Evolutionary conservation across 352 stramenopile species (phyloP).

Genomic region (Phytopythium montanum): DNA sequence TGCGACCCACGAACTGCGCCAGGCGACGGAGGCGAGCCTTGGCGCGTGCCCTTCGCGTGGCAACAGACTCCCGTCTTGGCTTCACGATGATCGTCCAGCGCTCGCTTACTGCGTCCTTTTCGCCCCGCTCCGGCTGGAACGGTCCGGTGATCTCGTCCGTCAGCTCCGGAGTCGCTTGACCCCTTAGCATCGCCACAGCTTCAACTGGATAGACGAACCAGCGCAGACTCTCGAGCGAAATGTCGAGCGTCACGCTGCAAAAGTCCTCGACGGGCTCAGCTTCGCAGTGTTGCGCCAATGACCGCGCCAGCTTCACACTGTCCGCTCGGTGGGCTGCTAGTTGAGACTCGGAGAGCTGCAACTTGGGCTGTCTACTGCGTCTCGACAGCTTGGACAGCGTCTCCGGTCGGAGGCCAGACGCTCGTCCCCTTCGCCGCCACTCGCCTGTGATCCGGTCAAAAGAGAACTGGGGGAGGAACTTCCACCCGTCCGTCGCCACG

Average conservation of each 20-base stretch:
- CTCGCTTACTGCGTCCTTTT: background rate
- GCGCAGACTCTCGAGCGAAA: slow-evolving; percentile 28
- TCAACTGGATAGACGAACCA: slow-evolving; percentile 52
- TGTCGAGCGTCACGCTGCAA: slow-evolving; percentile 15
- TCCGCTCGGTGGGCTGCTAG: background rate
- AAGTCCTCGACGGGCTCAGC: background rate
- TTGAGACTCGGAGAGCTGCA: background rate
- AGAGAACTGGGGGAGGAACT: slow-evolving; percentile 92
- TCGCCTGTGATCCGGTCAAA: slow-evolving; percentile 95
- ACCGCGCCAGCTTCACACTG: background rate
- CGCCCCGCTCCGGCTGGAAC: slow-evolving; percentile 21
- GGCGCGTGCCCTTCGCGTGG: background rate
- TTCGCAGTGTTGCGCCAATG: background rate
- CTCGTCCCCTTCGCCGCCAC: slow-evolving; percentile 53
- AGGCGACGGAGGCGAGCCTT: background rate
- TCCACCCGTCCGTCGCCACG: slow-evolving; percentile 91
- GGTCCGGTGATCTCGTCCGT: slow-evolving; percentile 16
- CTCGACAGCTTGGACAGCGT: background rate
- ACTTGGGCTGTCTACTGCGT: background rate
- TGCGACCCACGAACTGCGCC: background rate
- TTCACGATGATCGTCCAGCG: background rate
- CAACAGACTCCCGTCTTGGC: background rate
- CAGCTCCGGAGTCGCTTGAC: slow-evolving; percentile 58
- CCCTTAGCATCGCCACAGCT: slow-evolving; percentile 83
- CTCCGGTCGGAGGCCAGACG: background rate